Base-by-base conservation (phyloP, 768 basidiomycete species). In the Agaricus subrufescens region DNA sequence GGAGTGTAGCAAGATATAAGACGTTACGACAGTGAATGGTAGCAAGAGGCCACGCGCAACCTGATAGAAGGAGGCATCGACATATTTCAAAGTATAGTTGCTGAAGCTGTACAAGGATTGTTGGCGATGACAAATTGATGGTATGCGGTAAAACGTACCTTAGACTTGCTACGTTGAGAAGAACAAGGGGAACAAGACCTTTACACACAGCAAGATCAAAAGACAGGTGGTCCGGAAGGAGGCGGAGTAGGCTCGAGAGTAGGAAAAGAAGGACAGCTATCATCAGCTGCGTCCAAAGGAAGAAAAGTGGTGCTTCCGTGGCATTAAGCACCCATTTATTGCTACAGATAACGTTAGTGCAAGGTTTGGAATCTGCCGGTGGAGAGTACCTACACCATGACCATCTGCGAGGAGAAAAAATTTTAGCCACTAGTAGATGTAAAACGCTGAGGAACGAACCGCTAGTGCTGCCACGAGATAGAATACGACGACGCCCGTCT, bases 11-110 rank as follows among this genome's bases (percentile, higher is more conserved):
- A 91, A 74, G 63, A 91, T 27, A 68, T 82, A 89, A 42, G 95
- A 94, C n/a, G 92, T 87, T 64, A 76, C 74, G 63, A 97, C 93
- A 15, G 96, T 98, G 77, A 94, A 89, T 0, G 96, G 95, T 25
- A 98, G 84, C 29, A 98, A 84, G 58, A 98, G 80, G 9, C 95
- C 95, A 14, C 95, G 87, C 0, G 95, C 95, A 60, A 98, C 89
- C 74, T 96, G 94, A 69, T 96, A 94, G 71, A 96, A 94, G 0
- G 93, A 94, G 11, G 92, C 91, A 55, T 94, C 94, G 62, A 97
- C 94, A 65, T 89, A 92, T 84, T 94, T 91, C 57, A 95, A 80
- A 40, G 89, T 93, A 66, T 85, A 94, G 68, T 94, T 95, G 71
- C 90, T 91, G 66, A 91, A 87, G 64, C 90, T 92, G 66, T 10